Evolutionary conservation across 495 filamentous ascomycete genomes (phyloP), one percentile per base, ranked within the genome.

Genomic region (Penicilliopsis zonata): DNA sequence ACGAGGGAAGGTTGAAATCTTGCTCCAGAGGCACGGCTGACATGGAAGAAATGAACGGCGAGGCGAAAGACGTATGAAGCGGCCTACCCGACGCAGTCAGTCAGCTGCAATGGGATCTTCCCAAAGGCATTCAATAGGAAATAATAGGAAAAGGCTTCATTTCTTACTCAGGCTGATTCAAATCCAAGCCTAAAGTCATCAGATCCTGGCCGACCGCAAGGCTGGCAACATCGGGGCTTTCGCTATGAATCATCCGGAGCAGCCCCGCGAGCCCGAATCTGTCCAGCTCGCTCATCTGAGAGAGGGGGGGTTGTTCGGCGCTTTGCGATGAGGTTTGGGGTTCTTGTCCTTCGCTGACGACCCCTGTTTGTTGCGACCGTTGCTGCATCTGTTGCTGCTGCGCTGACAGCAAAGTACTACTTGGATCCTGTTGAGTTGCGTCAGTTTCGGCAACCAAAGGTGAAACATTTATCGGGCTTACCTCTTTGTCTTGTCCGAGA

Each of bases 201-300:
- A 92, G 66, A 49, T 94, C 85, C 43, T 88, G 73, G 9, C 86
- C 86, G 29, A 75, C 67, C 13, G 83, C 74, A 28, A 92, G 66
- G 34, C 72, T 69, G 16, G 75, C 74, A 42, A 86, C 76, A 54
- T 88, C 82, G 9, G 76, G 74, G 47, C 73, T 83, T 28, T 78
- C 76, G 47, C 77, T 76, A 47, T 78, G 80, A 59, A 90, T 82
- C 62, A 85, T 74, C 19, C 74, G 71, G 16, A 86, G 65, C 21
- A 92, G 61, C 0, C 86, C 86, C 31, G 80, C 76, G 13, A 94
- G 58, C 16, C 86, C 86, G 53, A 76, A 93, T 35, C 72, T 78
- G 47, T 94, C 86, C 10, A 76, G 64, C 21, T 82, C 74, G 24
- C 70, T 72, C 86, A 94, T 86, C 33, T 82, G 72, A 16, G 74